Evolutionary conservation across 805 yeast species (phyloP), one percentile per base, ranked within the genome.

Genomic region (Jamesozyma gamospora): DNA sequence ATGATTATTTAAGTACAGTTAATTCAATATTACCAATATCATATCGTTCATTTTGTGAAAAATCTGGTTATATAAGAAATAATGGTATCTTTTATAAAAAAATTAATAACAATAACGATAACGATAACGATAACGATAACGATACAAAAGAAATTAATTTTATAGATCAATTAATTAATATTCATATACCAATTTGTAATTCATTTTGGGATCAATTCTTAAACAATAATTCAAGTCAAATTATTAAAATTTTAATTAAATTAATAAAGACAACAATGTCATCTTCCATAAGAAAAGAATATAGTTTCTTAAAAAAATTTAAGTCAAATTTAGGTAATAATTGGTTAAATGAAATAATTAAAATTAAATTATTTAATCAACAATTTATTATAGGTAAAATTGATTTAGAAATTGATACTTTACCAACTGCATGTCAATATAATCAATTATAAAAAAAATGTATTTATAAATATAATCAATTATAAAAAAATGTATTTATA

Each of bases 131-230:
- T 13, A 26, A 36, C n/a, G 8, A 21, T 21, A 21, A 21, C 8
- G 24, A 21, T 6, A 21, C 24, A 21, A 21, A 21, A 21, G 34
- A 28, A 11, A 28, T 49, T 21, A 43, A 42, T 33, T 40, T 18
- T 28, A 35, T 48, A 3, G 52, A 48, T 12, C 46, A 49, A 39
- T 33, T 49, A 17, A 28, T 46, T 14, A 45, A 47, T 34, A 42
- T 49, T 15, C 50, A 49, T 35, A 28, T 49, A 16, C 53, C 53
- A 3, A 51, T 49, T 8, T 46, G 50, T 38, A 44, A 44, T 25
- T 41, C 49, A 2, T 49, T 49, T 28, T 49, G 53, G 53, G 43
- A 45, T 28, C 44, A 48, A 34, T 49, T 35, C 32, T 34, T 48
- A 25, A 28, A 38, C 14, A 39, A 39, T 28, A 42, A 41, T 28